These are phyloP conservation scores for Bolboschoenoplectus hybrid DNA, from an alignment of 202 grass and related monocot species.

Conservation along the genomic window DNA sequence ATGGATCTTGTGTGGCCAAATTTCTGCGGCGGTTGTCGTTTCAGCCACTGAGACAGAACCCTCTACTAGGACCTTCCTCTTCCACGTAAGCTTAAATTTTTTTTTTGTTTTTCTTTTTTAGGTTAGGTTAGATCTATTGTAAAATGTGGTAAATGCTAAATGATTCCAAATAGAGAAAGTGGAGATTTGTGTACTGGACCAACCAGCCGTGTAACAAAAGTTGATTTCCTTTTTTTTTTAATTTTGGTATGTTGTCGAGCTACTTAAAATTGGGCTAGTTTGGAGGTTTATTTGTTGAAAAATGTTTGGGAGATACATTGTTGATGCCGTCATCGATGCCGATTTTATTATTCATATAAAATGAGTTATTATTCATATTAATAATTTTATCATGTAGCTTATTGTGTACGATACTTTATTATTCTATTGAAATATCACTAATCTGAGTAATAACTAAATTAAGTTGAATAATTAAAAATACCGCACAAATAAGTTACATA, in stretches of 20 bases:
- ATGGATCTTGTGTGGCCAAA: slow-evolving; percentile 53
- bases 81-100: slow-evolving; percentile 47
- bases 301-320: too few relatives aligned
- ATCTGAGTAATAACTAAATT: too few relatives aligned
- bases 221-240: neutral
- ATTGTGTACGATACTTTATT: too few relatives aligned
- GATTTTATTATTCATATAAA: too few relatives aligned
- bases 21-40: slow-evolving; percentile 71
- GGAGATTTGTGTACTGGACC: neutral
- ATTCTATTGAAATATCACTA: too few relatives aligned
- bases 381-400: too few relatives aligned
- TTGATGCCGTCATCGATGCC: too few relatives aligned
- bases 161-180: neutral
- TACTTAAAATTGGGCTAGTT: neutral
- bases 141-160: neutral
- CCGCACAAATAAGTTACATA: too few relatives aligned
- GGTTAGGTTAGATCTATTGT: neutral
- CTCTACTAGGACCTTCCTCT: slow-evolving; percentile 75
- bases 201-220: neutral
- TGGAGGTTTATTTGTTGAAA: neutral
- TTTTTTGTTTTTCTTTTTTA: neutral
- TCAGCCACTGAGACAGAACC: slow-evolving; percentile 84
- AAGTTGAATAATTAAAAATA: too few relatives aligned
- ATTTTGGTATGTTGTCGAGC: neutral
- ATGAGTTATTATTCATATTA: too few relatives aligned